These are phyloP conservation scores for Massarina eburnea DNA, from an alignment of 2,329 filamentous ascomycete genomes.

Conservation along the genomic window DNA sequence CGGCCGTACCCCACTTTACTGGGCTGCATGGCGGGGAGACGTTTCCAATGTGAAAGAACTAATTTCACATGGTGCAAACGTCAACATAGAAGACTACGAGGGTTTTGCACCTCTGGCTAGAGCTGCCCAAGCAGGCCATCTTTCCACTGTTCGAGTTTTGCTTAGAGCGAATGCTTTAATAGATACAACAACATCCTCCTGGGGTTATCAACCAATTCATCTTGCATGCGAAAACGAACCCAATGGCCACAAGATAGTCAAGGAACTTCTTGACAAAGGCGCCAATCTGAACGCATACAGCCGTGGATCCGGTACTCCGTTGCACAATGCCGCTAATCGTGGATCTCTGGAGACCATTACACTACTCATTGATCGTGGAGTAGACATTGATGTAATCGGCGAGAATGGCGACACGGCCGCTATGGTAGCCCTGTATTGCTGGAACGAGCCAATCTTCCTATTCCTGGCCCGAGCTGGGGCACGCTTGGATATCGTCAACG, in stretches of 20 bases:
- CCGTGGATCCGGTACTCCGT: slow-evolving; percentile 1
- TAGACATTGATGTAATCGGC: not conserved
- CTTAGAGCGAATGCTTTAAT: slow-evolving; percentile 2
- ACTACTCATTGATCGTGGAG: not conserved
- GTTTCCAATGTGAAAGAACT: slow-evolving; percentile 5
- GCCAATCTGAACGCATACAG: slow-evolving; percentile 6
- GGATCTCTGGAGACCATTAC: slow-evolving; percentile 3
- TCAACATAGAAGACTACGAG: slow-evolving; percentile 4
- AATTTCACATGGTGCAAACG: slow-evolving; percentile 4
- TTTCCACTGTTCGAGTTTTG: slow-evolving; percentile 1
- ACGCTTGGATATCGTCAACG: slow-evolving; percentile 1
- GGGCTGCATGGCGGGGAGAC: slow-evolving; percentile 12
- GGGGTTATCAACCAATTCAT: slow-evolving; percentile 8
- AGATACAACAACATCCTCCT: not conserved
- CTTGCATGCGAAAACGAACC: slow-evolving; percentile 4
- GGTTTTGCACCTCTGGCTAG: slow-evolving; percentile 7
- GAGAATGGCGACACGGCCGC: slow-evolving; percentile 5
- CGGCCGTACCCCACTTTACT: slow-evolving; percentile 10
- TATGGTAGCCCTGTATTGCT: slow-evolving; percentile 5
- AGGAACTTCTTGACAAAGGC: not conserved
- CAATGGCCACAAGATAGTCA: slow-evolving; percentile 1
- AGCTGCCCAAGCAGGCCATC: slow-evolving; percentile 8
- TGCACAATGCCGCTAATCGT: slow-evolving; percentile 8
- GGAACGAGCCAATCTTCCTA: slow-evolving; percentile 6
- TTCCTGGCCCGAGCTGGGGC: not conserved